Evolutionary conservation across 1,284 basidiomycete species (phyloP).

Genomic region (Apiotrichum siamense): DNA sequence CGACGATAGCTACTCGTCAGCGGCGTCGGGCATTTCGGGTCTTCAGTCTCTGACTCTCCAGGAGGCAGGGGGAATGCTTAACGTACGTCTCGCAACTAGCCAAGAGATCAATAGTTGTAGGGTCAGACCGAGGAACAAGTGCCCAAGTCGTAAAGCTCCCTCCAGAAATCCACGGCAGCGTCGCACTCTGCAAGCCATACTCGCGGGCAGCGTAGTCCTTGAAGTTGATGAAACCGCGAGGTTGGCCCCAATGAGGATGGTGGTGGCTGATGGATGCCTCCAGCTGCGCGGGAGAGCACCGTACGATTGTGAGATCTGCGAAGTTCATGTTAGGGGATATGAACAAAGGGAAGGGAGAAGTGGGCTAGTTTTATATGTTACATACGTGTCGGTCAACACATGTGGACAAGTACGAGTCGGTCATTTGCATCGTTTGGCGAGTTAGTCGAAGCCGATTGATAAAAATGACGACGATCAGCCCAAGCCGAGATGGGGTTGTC

Average conservation of each 20-base stretch:
- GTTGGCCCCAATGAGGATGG: slow-evolving; percentile 2
- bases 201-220: background rate
- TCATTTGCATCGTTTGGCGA: too few species aligned
- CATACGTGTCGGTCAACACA: too few species aligned
- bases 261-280: slow-evolving; percentile 1
- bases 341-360: too few species aligned
- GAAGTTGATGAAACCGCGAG: background rate
- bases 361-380: too few species aligned
- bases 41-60: too few species aligned
- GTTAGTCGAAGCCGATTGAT: too few species aligned
- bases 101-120: slow-evolving; percentile 21
- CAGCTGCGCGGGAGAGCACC: slow-evolving; percentile 15
- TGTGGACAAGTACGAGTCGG: too few species aligned
- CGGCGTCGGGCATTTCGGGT: background rate
- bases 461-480: too few species aligned
- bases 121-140: slow-evolving; percentile 21
- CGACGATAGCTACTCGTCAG: slow-evolving; percentile 21
- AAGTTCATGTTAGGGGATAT: slow-evolving; percentile 6
- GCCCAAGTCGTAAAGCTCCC: slow-evolving; percentile 17
- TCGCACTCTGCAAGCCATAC: background rate
- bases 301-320: slow-evolving; percentile 19
- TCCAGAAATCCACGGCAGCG: background rate
- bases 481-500: too few species aligned
- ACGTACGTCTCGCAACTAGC: slow-evolving; percentile 32
- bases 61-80: too few species aligned